These are phyloP conservation scores for Fomitopsis pinicola DNA, from an alignment of 1,284 basidiomycete species.

Conservation along the genomic window DNA sequence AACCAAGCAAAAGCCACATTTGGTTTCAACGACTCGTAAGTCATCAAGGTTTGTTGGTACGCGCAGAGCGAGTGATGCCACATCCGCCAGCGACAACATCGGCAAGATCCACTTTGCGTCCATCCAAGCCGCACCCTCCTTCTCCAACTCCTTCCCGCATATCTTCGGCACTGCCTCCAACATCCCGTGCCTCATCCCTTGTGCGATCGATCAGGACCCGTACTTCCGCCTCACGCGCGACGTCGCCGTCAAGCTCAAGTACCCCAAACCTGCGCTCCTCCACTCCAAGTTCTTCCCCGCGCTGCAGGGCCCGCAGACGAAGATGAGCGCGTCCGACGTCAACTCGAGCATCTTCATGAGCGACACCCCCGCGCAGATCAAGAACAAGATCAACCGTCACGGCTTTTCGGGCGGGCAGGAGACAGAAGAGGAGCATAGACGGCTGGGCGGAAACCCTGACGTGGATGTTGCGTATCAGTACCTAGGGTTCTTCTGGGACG, in stretches of 20 bases:
- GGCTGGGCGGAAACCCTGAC: constrained; percentile 88
- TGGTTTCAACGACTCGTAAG: constrained; percentile 92
- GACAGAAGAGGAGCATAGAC: constrained; percentile 91
- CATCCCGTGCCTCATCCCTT: constrained; percentile 93
- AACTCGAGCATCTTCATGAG: constrained; percentile 96
- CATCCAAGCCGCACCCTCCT: constrained; percentile 96
- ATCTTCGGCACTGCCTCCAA: constrained; percentile 88
- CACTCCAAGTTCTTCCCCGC: constrained; percentile 99
- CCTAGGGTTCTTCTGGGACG: constrained; percentile 94
- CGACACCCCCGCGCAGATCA: constrained; percentile 90
- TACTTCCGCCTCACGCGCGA: constrained; percentile 99
- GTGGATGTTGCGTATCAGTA: constrained; percentile 98
- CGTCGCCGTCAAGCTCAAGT: constrained; percentile 90
- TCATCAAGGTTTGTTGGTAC: constrained; percentile 11
- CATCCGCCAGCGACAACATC: constrained; percentile 79
- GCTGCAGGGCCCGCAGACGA: constrained; percentile 95
- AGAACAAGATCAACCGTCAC: constrained; percentile 96
- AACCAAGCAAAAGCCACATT: constrained; percentile 95
- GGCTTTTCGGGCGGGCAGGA: constrained; percentile 90
- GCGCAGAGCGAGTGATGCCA: not conserved
- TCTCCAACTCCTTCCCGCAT: constrained; percentile 98
- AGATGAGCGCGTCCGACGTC: constrained; percentile 95
- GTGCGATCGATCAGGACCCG: constrained; percentile 96
- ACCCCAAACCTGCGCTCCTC: constrained; percentile 90
- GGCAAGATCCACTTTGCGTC: constrained; percentile 98